phyloP scores from a whole-genome alignment of 2,329 filamentous ascomycete species.

The Venturia aucupariae region DNA sequence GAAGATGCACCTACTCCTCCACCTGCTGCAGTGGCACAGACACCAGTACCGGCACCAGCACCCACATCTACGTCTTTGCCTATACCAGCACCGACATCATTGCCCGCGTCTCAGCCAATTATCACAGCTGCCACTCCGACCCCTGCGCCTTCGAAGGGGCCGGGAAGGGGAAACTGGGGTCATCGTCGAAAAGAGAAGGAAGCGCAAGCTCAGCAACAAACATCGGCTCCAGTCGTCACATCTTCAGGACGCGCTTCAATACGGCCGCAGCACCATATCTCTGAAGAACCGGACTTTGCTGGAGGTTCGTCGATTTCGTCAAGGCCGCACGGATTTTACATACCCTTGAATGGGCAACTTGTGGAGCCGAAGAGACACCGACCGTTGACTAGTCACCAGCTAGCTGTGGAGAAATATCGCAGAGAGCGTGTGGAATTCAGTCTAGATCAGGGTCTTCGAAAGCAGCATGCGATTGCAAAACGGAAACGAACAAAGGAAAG shows the following conservation, averaged over 20 bases:
- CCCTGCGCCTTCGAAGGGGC: conserved; percentile 28
- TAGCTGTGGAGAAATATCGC: conserved; percentile 70
- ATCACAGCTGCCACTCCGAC: neutral
- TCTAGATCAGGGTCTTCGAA: conserved; percentile 63
- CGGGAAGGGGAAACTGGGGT: conserved; percentile 42
- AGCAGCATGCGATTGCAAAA: conserved; percentile 54
- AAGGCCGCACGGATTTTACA: conserved; percentile 42
- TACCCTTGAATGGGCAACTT: conserved; percentile 42
- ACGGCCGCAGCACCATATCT: conserved; percentile 14
- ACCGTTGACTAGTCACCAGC: conserved; percentile 71
- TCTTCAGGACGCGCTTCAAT: conserved; percentile 24
- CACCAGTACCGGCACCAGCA: conserved; percentile 22
- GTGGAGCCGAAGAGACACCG: conserved; percentile 47
- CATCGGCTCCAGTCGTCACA: conserved; percentile 19
- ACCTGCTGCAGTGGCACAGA: conserved; percentile 20
- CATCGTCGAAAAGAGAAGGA: conserved; percentile 32
- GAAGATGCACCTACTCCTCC: conserved; percentile 26
- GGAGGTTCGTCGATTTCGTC: neutral
- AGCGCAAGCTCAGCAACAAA: conserved; percentile 13
- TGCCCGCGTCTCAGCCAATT: neutral
- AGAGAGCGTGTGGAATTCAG: conserved; percentile 75
- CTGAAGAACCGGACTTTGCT: neutral
- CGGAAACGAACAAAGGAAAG: conserved; percentile 40
- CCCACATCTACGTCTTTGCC: conserved; percentile 14
- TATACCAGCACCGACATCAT: conserved; percentile 1